Percentiles rank a stretch among this genome's conserved stretches.
Evolutionary conservation across 768 basidiomycete species (phyloP).

Genomic region (Lactifluus echinatus): DNA sequence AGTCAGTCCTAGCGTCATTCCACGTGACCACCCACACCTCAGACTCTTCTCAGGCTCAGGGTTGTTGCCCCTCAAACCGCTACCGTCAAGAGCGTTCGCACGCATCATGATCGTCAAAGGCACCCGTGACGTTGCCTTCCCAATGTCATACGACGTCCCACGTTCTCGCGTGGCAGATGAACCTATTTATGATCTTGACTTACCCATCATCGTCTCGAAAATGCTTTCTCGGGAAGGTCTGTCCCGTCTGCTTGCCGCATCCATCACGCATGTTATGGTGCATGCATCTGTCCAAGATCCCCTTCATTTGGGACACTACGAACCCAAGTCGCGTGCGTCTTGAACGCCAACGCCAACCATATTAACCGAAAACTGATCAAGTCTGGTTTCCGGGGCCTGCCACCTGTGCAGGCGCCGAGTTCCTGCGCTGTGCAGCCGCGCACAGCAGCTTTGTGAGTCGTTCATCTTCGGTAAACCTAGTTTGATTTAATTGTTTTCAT

Average conservation of each 20-base stretch:
- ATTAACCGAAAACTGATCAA: neutral
- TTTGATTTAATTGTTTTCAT: conserved; percentile 10
- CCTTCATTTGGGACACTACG: neutral
- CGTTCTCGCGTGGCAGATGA: neutral
- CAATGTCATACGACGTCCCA: neutral
- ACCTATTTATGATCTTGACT: conserved; percentile 7
- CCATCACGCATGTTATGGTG: conserved; percentile 16
- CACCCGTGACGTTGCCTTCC: neutral
- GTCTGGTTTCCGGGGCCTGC: neutral
- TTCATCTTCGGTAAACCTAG: conserved; percentile 18
- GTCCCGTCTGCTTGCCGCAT: conserved; percentile 6
- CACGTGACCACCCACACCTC: conserved; percentile 3
- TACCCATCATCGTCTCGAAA: neutral
- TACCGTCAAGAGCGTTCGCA: no score
- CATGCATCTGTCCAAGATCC: conserved; percentile 3
- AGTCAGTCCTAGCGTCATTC: neutral
- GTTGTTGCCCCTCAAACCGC: neutral
- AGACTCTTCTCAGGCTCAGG: neutral
- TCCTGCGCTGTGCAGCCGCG: conserved; percentile 14
- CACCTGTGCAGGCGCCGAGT: conserved; percentile 9
- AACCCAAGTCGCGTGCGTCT: neutral
- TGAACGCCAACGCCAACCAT: neutral
- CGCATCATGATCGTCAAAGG: neutral
- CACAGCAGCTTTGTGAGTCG: conserved; percentile 6
- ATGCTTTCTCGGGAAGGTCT: neutral